These are phyloP conservation scores for Clavariopsis aquatica DNA, from an alignment of 495 filamentous ascomycete species.

Conservation along the genomic window DNA sequence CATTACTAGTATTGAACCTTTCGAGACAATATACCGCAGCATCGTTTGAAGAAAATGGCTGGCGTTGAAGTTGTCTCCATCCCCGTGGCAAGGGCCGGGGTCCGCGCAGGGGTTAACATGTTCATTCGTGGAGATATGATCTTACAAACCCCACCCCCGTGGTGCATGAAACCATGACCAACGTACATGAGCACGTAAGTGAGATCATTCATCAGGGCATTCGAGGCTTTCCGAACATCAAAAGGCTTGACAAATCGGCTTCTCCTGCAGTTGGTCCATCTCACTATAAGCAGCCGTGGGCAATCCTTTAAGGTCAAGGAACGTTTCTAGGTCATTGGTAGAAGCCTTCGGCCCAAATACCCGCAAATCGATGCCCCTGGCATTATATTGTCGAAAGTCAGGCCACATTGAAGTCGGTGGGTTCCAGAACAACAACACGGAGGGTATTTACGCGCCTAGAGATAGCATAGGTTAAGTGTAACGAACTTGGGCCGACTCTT, in stretches of 20 bases:
- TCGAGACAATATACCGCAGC: slow-evolving; percentile 37
- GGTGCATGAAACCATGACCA: slow-evolving; percentile 37
- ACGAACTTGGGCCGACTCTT: slow-evolving; percentile 52
- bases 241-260: slow-evolving; percentile 23
- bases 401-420: slow-evolving; percentile 58
- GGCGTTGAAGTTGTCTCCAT: slow-evolving; percentile 35
- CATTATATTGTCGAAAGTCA: slow-evolving; percentile 26
- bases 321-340: slow-evolving; percentile 35
- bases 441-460: slow-evolving; percentile 60
- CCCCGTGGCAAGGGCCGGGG: slow-evolving; percentile 37
- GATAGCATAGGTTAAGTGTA: slow-evolving; percentile 63
- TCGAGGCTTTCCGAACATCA: slow-evolving; percentile 26
- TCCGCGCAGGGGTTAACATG: slow-evolving; percentile 37
- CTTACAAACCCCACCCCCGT: slow-evolving; percentile 36
- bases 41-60: slow-evolving; percentile 28
- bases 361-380: slow-evolving; percentile 20
- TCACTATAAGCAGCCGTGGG: slow-evolving; percentile 27
- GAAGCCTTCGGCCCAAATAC: slow-evolving; percentile 23
- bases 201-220: slow-evolving; percentile 33
- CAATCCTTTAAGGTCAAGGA: slow-evolving; percentile 34
- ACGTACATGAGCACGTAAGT: slow-evolving; percentile 31
- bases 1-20: slow-evolving; percentile 56
- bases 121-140: slow-evolving; percentile 36
- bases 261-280: slow-evolving; percentile 12
- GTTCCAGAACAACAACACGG: slow-evolving; percentile 59